Percentiles rank a stretch among this genome's conserved stretches.
phyloP scores from a whole-genome alignment of 2,329 filamentous ascomycete species.

The Penicillium brasilianum region DNA sequence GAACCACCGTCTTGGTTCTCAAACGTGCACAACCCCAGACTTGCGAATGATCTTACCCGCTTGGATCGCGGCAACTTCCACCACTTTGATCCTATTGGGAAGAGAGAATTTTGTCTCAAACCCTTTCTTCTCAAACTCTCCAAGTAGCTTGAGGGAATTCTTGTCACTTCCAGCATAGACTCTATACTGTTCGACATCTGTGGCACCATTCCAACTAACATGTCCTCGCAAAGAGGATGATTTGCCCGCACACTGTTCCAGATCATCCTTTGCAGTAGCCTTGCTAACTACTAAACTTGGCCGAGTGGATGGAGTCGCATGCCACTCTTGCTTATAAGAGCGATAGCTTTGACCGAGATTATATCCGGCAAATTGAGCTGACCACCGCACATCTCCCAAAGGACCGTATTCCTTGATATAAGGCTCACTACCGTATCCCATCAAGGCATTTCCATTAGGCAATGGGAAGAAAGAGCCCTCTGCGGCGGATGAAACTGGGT shows the following conservation, averaged over 20 bases:
- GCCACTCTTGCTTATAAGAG: slow-evolving; percentile 43
- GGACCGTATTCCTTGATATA: slow-evolving; percentile 44
- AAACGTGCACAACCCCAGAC: too few species aligned
- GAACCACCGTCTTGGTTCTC: too few species aligned
- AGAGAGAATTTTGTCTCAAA: slow-evolving; percentile 19
- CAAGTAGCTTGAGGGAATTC: slow-evolving; percentile 4
- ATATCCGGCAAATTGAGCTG: slow-evolving; percentile 40
- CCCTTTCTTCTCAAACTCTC: slow-evolving; percentile 14
- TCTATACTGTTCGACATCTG: slow-evolving; percentile 13
- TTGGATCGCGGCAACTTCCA: slow-evolving; percentile 11
- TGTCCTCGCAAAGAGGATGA: slow-evolving; percentile 4
- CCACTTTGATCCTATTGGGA: slow-evolving; percentile 4
- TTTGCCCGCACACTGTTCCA: not conserved
- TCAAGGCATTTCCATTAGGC: slow-evolving; percentile 32
- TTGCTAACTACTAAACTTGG: slow-evolving; percentile 31
- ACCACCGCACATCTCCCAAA: slow-evolving; percentile 38
- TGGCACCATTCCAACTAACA: slow-evolving; percentile 24
- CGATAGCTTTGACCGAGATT: slow-evolving; percentile 43
- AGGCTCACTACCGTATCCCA: slow-evolving; percentile 44
- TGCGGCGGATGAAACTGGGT: slow-evolving; percentile 35
- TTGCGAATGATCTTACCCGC: too few species aligned
- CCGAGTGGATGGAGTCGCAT: slow-evolving; percentile 38
- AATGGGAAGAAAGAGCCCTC: slow-evolving; percentile 39
- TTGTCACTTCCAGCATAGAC: slow-evolving; percentile 11
- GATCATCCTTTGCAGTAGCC: slow-evolving; percentile 15